These are phyloP conservation scores for Plasmodium vinckei DNA, from an alignment of 169 alveolate genomes.

Conservation along the genomic window DNA sequence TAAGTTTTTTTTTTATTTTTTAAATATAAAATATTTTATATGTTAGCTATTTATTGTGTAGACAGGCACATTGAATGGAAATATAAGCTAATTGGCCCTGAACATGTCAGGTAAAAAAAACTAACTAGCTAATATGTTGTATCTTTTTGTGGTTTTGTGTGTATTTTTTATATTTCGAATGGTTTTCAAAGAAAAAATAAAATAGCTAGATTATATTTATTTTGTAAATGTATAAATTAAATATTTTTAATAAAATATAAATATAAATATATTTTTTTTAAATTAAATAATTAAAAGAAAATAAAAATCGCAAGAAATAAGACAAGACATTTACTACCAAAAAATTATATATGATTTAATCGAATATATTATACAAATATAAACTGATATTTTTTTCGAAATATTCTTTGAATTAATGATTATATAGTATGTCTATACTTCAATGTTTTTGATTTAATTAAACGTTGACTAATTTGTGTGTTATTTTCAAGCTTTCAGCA, in stretches of 20 bases:
- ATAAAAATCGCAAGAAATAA: background rate
- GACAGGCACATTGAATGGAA: background rate
- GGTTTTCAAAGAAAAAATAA: conserved; percentile 11
- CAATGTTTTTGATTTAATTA: background rate
- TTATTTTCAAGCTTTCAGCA: background rate
- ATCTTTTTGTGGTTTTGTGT: conserved; percentile 15
- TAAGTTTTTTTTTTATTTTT: too few species aligned
- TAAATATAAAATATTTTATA: too few species aligned
- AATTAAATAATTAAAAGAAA: conserved; percentile 9
- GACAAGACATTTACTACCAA: too few species aligned
- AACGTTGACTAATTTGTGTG: background rate
- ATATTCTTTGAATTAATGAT: background rate
- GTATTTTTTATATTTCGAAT: background rate
- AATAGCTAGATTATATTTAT: background rate
- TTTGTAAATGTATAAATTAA: conserved; percentile 2
- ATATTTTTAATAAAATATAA: conserved; percentile 6
- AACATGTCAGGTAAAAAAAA: conserved; percentile 38
- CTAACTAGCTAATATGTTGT: conserved; percentile 25
- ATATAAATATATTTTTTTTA: conserved; percentile 8
- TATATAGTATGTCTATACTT: background rate
- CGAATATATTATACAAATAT: background rate
- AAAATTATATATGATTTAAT: background rate
- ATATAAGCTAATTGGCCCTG: background rate
- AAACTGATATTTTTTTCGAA: conserved; percentile 2
- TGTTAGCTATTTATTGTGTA: too few species aligned